These are phyloP conservation scores for Sindora glabra DNA, from an alignment of 306 rosid species.

Conservation along the genomic window DNA sequence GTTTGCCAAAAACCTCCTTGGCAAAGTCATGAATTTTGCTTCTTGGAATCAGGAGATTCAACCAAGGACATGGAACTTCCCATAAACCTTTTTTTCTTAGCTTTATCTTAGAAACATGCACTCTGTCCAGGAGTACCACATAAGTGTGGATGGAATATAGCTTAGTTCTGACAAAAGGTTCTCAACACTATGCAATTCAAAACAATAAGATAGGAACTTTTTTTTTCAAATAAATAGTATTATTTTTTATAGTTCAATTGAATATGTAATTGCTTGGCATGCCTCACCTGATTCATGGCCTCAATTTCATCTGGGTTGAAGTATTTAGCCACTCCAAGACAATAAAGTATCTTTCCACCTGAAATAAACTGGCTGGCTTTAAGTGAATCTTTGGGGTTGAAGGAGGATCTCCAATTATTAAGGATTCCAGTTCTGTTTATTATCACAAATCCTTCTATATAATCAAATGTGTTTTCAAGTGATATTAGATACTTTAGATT, in stretches of 20 bases:
- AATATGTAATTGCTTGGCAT: not conserved
- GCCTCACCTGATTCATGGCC: slow-evolving; percentile 48
- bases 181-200: slow-evolving; percentile 60
- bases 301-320: slow-evolving; percentile 58
- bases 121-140: slow-evolving; percentile 77
- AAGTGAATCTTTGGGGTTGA: slow-evolving; percentile 62
- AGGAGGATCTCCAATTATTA: slow-evolving; percentile 84
- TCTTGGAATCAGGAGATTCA: slow-evolving; percentile 71
- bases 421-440: slow-evolving; percentile 73
- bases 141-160: slow-evolving; percentile 65
- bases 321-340: slow-evolving; percentile 84
- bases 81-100: slow-evolving; percentile 66
- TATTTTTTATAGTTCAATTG: not conserved
- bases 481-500: slow-evolving; percentile 85
- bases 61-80: slow-evolving; percentile 98
- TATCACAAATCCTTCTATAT: slow-evolving; percentile 83
- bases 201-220: no score
- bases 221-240: no score
- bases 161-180: slow-evolving; percentile 46
- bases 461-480: slow-evolving; percentile 59
- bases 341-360: slow-evolving; percentile 64
- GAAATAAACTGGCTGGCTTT: slow-evolving; percentile 65
- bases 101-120: slow-evolving; percentile 62
- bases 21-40: slow-evolving; percentile 58
- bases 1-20: slow-evolving; percentile 63